These are phyloP conservation scores for Boletus rufocinnamomeus DNA, from an alignment of 768 basidiomycete genomes.

Conservation along the genomic window DNA sequence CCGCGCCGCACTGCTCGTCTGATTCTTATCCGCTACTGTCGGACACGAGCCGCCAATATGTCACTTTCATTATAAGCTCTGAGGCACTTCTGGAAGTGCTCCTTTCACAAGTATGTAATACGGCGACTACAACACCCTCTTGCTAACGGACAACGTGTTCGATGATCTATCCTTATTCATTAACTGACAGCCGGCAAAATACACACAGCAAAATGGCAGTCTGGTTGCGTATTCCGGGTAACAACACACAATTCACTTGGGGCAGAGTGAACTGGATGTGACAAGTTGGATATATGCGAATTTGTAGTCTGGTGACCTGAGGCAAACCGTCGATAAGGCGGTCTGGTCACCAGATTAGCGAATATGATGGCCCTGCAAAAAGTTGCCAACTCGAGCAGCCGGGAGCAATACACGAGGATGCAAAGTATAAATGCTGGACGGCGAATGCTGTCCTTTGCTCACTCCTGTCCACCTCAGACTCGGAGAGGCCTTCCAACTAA, in stretches of 20 bases:
- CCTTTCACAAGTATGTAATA: constrained; percentile 6
- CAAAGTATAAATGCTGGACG: constrained; percentile 20
- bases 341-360: neutral
- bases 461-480: neutral
- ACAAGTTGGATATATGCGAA: neutral
- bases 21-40: neutral
- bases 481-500: neutral
- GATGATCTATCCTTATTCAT: neutral
- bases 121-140: neutral
- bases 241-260: neutral
- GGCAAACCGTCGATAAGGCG: too few species aligned
- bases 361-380: neutral
- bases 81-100: neutral
- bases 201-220: neutral
- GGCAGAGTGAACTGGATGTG: neutral
- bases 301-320: neutral
- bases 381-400: constrained; percentile 1
- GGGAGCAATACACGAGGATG: neutral
- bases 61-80: neutral
- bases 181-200: neutral
- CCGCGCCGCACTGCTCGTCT: neutral
- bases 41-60: too few species aligned
- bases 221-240: neutral
- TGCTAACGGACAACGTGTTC: constrained; percentile 6
- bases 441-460: neutral